Conservation (phyloP, 352 stramenopile species). For the Phytophthora tentaculata region DNA sequence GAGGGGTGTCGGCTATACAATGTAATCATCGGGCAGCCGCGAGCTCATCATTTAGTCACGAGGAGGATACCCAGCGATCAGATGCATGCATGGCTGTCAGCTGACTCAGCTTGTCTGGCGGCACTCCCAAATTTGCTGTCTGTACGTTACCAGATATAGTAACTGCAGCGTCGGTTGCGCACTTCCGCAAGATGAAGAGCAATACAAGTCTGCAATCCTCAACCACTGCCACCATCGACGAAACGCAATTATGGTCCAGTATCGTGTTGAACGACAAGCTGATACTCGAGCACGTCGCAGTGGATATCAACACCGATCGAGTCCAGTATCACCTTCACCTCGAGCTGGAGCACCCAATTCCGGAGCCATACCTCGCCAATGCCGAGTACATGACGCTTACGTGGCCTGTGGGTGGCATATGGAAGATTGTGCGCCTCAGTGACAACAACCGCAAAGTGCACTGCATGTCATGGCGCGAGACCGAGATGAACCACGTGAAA, state of each 20-base stretch:
- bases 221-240: conserved; percentile 21
- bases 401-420: conserved; percentile 59
- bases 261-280: conserved; percentile 48
- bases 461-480: conserved; percentile 59
- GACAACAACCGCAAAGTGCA: conserved; percentile 37
- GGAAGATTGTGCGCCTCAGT: conserved; percentile 48
- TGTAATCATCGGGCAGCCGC: too few species aligned
- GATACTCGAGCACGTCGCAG: conserved; percentile 48
- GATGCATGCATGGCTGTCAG: too few species aligned
- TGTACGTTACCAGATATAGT: too few species aligned
- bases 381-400: conserved; percentile 52
- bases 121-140: too few species aligned
- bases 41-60: too few species aligned
- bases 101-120: too few species aligned
- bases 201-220: conserved; percentile 24
- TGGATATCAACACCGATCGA: conserved; percentile 54
- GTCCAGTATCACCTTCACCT: conserved; percentile 55
- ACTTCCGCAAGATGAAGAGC: conserved; percentile 17
- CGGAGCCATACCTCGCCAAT: conserved; percentile 38
- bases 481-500: conserved; percentile 46
- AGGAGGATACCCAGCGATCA: too few species aligned
- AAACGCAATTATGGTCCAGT: conserved; percentile 56
- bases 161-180: too few species aligned
- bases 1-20: too few species aligned
- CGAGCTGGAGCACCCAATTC: conserved; percentile 49